A percentile compares a stretch with the other conserved stretches of the same genome.
Evolutionary conservation across 495 filamentous ascomycete species (phyloP).

Genomic region (Penicillium paxilli): DNA sequence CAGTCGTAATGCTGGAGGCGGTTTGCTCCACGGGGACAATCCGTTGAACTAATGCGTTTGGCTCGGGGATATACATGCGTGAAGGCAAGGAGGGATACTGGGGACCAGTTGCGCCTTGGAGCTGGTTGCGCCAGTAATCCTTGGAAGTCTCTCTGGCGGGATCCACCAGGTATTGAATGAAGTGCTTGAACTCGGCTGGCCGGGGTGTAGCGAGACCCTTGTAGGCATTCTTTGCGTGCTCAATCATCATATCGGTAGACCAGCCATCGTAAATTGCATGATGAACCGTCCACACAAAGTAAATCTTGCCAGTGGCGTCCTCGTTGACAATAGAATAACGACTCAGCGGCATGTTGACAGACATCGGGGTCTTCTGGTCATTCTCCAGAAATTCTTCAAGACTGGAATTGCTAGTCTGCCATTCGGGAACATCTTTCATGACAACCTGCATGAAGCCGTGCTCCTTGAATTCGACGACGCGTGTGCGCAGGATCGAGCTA

Average conservation of each 20-base stretch:
- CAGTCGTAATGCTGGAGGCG: conserved; percentile 38
- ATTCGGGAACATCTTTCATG: conserved; percentile 34
- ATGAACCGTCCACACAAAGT: conserved; percentile 45
- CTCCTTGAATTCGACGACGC: conserved; percentile 44
- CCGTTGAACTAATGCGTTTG: conserved; percentile 45
- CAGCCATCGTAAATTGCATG: conserved; percentile 35
- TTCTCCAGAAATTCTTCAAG: conserved; percentile 41
- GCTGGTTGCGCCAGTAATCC: conserved; percentile 34
- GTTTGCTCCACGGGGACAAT: conserved; percentile 37
- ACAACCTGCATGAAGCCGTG: conserved; percentile 51
- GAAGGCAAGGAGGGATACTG: conserved; percentile 51
- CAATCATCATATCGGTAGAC: conserved; percentile 49
- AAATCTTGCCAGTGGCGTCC: conserved; percentile 11
- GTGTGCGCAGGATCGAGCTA: conserved; percentile 50
- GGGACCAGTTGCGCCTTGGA: conserved; percentile 41
- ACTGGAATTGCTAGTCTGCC: conserved; percentile 20
- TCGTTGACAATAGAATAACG: conserved; percentile 43
- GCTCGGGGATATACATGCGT: conserved; percentile 45
- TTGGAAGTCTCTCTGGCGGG: conserved; percentile 17
- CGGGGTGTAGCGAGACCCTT: conserved; percentile 1
- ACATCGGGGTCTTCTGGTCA: conserved; percentile 40
- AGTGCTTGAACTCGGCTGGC: conserved; percentile 23
- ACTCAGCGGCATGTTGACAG: conserved; percentile 46
- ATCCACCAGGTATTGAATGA: conserved; percentile 27
- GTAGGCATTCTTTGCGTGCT: conserved; percentile 41